These are phyloP conservation scores for Podospora pseudocomata DNA, from an alignment of 495 filamentous ascomycete genomes.

Conservation along the genomic window DNA sequence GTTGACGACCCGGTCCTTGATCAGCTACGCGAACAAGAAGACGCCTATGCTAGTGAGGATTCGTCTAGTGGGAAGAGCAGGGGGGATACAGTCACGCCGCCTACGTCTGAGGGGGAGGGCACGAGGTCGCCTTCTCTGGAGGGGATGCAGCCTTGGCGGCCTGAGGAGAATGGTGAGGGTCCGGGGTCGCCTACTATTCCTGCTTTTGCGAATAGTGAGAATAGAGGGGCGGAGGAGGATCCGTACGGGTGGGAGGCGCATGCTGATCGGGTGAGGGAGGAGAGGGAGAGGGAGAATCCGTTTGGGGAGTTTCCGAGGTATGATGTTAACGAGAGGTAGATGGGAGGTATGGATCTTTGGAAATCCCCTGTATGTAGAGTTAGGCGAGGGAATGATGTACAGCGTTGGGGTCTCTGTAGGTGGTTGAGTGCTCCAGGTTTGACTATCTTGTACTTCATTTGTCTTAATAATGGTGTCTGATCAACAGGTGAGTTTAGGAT, in stretches of 20 bases:
- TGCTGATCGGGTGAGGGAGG: background rate
- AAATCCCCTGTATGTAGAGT: too few relatives aligned
- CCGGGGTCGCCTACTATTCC: background rate
- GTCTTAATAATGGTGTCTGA: too few relatives aligned
- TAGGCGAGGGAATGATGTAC: too few relatives aligned
- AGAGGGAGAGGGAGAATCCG: background rate
- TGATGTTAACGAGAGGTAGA: too few relatives aligned
- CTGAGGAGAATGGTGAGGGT: background rate
- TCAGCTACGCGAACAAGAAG: background rate
- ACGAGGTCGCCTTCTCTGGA: background rate
- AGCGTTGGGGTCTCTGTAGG: too few relatives aligned
- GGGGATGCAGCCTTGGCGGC: background rate
- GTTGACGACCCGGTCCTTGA: background rate
- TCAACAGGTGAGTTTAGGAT: too few relatives aligned
- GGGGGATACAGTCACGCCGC: background rate
- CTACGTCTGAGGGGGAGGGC: background rate
- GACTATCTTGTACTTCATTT: too few relatives aligned
- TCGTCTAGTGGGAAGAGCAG: background rate
- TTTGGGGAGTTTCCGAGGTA: too few relatives aligned
- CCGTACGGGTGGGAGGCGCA: background rate
- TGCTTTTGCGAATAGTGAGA: background rate
- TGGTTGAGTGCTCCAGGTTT: too few relatives aligned
- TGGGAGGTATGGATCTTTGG: too few relatives aligned
- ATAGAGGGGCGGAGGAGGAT: background rate
- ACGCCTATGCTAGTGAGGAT: background rate